phyloP scores from a whole-genome alignment of 1,284 basidiomycete genomes.

The Lentinus polychrous region DNA sequence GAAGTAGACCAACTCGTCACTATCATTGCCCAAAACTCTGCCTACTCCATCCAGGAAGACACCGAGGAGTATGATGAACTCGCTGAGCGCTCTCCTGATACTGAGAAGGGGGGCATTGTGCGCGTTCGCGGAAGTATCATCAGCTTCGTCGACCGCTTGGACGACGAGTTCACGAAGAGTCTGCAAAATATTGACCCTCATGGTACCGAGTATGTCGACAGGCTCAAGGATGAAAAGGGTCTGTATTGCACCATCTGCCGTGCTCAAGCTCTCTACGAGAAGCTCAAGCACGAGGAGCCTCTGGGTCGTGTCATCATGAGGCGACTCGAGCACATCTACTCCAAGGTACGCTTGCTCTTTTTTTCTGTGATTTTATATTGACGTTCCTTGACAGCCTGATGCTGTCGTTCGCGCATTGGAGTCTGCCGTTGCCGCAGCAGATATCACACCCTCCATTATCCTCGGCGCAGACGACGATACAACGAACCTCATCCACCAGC shows the following conservation, averaged over 20 bases:
- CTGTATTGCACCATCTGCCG: conserved; percentile 92
- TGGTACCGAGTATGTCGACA: conserved; percentile 96
- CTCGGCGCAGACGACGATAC: conserved; percentile 52
- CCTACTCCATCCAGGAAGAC: conserved; percentile 82
- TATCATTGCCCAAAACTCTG: conserved; percentile 64
- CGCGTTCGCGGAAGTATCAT: conserved; percentile 88
- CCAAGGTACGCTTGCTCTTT: conserved; percentile 59
- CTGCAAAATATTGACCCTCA: conserved; percentile 99
- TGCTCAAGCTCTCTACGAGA: conserved; percentile 89
- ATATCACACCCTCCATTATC: conserved; percentile 52
- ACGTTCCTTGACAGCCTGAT: conserved; percentile 61
- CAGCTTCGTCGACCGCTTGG: conserved; percentile 92
- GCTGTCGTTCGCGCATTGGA: conserved; percentile 91
- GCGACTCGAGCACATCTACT: conserved; percentile 96
- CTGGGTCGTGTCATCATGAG: conserved; percentile 88
- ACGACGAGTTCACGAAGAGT: conserved; percentile 98
- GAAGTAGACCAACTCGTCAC: conserved; percentile 87
- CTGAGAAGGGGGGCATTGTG: conserved; percentile 62
- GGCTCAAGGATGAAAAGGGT: conserved; percentile 91
- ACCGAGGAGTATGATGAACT: conserved; percentile 93
- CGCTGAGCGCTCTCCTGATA: conserved; percentile 77
- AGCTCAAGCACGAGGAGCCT: conserved; percentile 69
- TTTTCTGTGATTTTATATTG: conserved; percentile 4
- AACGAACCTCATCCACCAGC: conserved; percentile 75
- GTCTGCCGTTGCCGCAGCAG: conserved; percentile 47